Evolutionary conservation across 371 early-diverging fungal species (phyloP).

Genomic region (Sporodiniella umbellata): DNA sequence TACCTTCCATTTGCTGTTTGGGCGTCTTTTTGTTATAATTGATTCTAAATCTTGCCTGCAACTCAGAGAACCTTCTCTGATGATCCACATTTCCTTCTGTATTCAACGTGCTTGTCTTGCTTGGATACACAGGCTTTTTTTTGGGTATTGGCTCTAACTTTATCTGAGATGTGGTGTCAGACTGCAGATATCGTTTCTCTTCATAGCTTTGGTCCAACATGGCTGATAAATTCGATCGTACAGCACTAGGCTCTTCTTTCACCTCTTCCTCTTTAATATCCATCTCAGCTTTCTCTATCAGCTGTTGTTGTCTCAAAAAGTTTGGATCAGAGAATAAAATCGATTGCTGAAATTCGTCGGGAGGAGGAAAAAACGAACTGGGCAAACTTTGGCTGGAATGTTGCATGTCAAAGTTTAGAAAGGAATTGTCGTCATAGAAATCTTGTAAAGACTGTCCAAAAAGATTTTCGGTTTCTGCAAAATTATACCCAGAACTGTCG

Average conservation of each 20-base stretch:
- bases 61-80: conserved; percentile 25
- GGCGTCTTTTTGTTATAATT: conserved; percentile 20
- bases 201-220: conserved; percentile 19
- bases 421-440: conserved; percentile 8
- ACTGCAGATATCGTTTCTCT: conserved; percentile 1
- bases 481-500: background rate
- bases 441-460: conserved; percentile 18
- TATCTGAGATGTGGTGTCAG: conserved; percentile 1
- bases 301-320: conserved; percentile 25
- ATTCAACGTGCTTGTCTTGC: background rate
- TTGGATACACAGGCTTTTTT: background rate
- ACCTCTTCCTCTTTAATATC: conserved; percentile 13
- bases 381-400: conserved; percentile 8
- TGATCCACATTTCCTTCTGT: conserved; percentile 15
- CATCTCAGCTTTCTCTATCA: conserved; percentile 4
- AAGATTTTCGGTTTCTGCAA: conserved; percentile 1
- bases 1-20: conserved; percentile 7
- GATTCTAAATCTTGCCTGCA: conserved; percentile 24
- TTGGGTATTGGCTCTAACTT: conserved; percentile 13
- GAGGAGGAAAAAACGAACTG: conserved; percentile 3
- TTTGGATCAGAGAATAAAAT: conserved; percentile 30
- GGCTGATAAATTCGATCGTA: conserved; percentile 14
- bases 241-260: background rate
- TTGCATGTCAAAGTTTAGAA: conserved; percentile 10
- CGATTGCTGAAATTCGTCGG: background rate